phyloP scores from a whole-genome alignment of 129 eudicot species.

The Solidago caesia region DNA sequence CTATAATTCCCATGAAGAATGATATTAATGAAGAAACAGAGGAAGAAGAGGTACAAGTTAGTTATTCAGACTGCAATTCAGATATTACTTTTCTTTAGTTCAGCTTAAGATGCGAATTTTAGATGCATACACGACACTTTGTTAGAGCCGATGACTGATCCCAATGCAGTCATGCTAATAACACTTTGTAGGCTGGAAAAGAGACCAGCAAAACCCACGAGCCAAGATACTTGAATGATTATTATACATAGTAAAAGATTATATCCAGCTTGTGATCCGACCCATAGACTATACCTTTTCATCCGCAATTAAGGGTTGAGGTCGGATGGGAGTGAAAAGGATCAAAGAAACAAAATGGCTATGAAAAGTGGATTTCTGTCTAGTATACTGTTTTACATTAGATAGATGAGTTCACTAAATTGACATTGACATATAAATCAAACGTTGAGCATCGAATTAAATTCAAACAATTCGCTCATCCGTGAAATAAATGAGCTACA shows the following conservation, averaged over 20 bases:
- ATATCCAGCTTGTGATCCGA: not conserved
- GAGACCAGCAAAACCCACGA: constrained; percentile 21
- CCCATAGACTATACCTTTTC: not conserved
- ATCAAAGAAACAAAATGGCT: not conserved
- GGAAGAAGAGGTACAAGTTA: constrained; percentile 36
- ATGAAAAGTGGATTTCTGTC: constrained; percentile 2
- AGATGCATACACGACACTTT: constrained; percentile 40
- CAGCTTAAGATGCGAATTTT: constrained; percentile 29
- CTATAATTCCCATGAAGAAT: constrained; percentile 18
- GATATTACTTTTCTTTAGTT: constrained; percentile 38
- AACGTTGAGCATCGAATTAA: too few relatives aligned
- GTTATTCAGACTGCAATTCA: constrained; percentile 27
- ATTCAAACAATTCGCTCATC: too few relatives aligned
- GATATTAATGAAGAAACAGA: constrained; percentile 22
- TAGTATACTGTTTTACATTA: not conserved
- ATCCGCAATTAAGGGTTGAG: not conserved
- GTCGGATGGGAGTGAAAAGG: too few relatives aligned
- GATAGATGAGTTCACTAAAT: not conserved
- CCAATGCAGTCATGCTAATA: constrained; percentile 25
- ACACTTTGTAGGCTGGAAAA: constrained; percentile 39
- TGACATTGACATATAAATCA: too few relatives aligned
- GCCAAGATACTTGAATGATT: constrained; percentile 25
- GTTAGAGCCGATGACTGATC: constrained; percentile 30
- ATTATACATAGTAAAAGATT: constrained; percentile 1
- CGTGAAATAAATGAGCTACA: too few relatives aligned